phyloP scores from a whole-genome alignment of 2,329 filamentous ascomycete genomes.

The Xylariaceae sp. region DNA sequence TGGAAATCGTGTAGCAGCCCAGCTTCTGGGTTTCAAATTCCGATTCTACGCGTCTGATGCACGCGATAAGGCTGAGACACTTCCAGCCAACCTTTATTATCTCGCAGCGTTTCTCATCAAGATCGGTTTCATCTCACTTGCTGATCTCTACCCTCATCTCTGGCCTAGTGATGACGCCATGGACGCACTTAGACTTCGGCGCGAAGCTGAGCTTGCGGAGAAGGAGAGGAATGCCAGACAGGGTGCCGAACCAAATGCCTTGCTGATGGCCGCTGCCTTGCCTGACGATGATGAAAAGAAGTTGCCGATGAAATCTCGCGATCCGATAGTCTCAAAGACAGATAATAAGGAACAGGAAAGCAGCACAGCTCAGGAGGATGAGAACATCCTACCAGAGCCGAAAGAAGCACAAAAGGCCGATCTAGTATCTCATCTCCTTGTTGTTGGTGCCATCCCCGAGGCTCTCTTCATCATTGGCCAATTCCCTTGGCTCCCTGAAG shows the following conservation, averaged over 20 bases:
- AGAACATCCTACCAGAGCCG: conserved; percentile 61
- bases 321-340: conserved; percentile 43
- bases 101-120: conserved; percentile 91
- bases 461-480: conserved; percentile 86
- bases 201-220: conserved; percentile 72
- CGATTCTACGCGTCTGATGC: conserved; percentile 86
- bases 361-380: conserved; percentile 40
- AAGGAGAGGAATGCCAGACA: conserved; percentile 67
- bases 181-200: conserved; percentile 65
- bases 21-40: conserved; percentile 94
- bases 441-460: conserved; percentile 89
- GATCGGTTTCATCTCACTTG: conserved; percentile 90
- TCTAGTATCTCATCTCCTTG: conserved; percentile 78
- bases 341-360: conserved; percentile 48
- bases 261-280: conserved; percentile 81
- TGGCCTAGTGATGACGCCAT: conserved; percentile 83
- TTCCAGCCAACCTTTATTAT: conserved; percentile 91
- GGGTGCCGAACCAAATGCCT: conserved; percentile 73
- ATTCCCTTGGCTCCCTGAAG: conserved; percentile 88
- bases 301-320: conserved; percentile 43
- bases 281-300: conserved; percentile 69
- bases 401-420: conserved; percentile 78
- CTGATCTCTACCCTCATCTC: conserved; percentile 87
- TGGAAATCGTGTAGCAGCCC: conserved; percentile 88
- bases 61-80: conserved; percentile 67